Evolutionary conservation across 129 eudicot species (phyloP), one percentile per base, ranked within the genome.

Genomic region (Lactuca sativa): DNA sequence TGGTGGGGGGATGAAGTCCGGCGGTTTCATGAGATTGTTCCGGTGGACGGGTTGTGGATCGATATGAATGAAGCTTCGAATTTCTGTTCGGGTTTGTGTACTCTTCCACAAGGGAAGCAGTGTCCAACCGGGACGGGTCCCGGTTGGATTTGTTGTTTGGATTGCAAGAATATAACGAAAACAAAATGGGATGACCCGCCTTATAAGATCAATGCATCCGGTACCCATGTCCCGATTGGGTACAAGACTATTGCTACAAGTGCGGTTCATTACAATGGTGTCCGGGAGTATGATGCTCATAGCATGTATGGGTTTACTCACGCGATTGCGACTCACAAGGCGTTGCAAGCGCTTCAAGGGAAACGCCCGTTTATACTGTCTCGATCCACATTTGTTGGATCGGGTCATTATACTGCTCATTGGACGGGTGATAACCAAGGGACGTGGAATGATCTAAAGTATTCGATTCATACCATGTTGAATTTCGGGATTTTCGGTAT

Each of bases 391-490:
- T 93, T 71, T 74, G 97, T 93, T 52, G 97, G 99, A 12, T 89
- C 99, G 4, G 97, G 99, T 9, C 90, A 75, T n/a, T 89, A 93
- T 70, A 88, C 89, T 25, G 99, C 99, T 3, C 99, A 93, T 61
- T 93, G 99, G 99, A 93, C 99, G 7, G 99, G 99, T 75, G 99
- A 93, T 62, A 93, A 93, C 61, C 82, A 90, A 69, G 99, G 95
- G 1, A 93, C 97, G 0, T 93, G 95, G 95, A 77, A 90, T 18
- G 89, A 93, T 77, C 74, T 93, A 67, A 87, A 71, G 82, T 90
- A 87, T 43, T 87, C 97, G 8, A 93, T 93, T 56, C 87, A 90
- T 1, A 90, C 99, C 32, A 87, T 93, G 88, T 74, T 93, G 75
- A 90, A 93, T 44, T 93, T 93, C 9, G 99, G 99, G 4, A 62